Conservation (phyloP, 352 stramenopile species). For the Stramenopiles sp. region DNA sequence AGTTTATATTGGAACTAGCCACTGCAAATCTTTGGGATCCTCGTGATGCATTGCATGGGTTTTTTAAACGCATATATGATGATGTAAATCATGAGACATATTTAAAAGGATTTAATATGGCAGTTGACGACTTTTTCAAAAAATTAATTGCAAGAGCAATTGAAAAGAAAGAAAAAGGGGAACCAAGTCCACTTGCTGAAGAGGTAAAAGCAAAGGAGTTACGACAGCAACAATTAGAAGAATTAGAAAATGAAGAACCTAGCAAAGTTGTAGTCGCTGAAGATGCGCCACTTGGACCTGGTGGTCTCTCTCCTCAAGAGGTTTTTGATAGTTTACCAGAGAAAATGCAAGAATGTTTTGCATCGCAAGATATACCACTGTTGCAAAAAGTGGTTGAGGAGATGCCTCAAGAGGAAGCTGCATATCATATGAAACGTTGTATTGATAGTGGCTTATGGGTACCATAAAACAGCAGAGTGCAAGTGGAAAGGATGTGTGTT, state of each 20-base stretch:
- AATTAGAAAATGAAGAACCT: constrained; percentile 16
- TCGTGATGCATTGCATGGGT: constrained; percentile 55
- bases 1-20: constrained; percentile 59
- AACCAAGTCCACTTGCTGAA: constrained; percentile 25
- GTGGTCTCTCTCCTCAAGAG: constrained; percentile 54
- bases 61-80: constrained; percentile 53
- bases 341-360: constrained; percentile 58
- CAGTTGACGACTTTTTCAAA: constrained; percentile 42
- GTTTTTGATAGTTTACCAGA: constrained; percentile 50
- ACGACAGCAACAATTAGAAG: constrained; percentile 16
- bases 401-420: constrained; percentile 38
- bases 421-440: constrained; percentile 61
- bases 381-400: constrained; percentile 35
- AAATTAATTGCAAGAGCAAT: constrained; percentile 52
- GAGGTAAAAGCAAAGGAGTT: constrained; percentile 15
- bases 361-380: constrained; percentile 38
- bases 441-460: constrained; percentile 53
- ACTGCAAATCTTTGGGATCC: constrained; percentile 46
- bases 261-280: constrained; percentile 25
- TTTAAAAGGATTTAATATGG: constrained; percentile 39
- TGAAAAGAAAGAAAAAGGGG: constrained; percentile 53
- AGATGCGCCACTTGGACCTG: constrained; percentile 46
- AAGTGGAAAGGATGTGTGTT: no score
- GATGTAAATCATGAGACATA: constrained; percentile 29
- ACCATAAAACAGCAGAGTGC: no score